A percentile compares a stretch with the other conserved stretches of the same genome.
phyloP scores from a whole-genome alignment of 2,329 filamentous ascomycete genomes.

The Metarhizium album region DNA sequence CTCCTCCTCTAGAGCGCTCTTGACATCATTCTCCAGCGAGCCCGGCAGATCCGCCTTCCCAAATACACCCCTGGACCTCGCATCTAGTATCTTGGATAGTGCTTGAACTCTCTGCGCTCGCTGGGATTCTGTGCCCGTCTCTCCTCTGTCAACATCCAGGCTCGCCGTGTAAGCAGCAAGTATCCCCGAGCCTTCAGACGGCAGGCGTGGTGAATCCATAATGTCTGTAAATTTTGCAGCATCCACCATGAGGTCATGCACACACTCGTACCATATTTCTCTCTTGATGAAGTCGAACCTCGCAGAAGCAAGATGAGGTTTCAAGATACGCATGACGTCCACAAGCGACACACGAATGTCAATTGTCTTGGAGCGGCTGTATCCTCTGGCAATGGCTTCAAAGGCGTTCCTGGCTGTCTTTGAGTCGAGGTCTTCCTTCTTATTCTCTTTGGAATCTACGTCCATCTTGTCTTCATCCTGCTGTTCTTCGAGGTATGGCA shows the following conservation, averaged over 20 bases:
- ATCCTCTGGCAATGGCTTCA: slow-evolving; percentile 39
- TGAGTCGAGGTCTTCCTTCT: slow-evolving; percentile 31
- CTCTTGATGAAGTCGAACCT: slow-evolving; percentile 34
- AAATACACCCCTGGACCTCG: slow-evolving; percentile 33
- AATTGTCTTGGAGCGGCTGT: slow-evolving; percentile 30
- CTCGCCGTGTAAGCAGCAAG: slow-evolving; percentile 32
- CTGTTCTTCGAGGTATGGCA: slow-evolving; percentile 48
- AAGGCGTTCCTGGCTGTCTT: slow-evolving; percentile 38
- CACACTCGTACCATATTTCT: slow-evolving; percentile 41
- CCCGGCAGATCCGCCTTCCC: slow-evolving; percentile 17
- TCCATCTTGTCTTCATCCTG: slow-evolving; percentile 57
- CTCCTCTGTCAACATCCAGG: slow-evolving; percentile 34
- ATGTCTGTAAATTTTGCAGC: slow-evolving; percentile 17
- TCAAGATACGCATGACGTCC: slow-evolving; percentile 28
- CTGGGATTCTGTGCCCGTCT: slow-evolving; percentile 41
- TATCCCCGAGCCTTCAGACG: slow-evolving; percentile 10
- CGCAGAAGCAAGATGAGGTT: slow-evolving; percentile 26
- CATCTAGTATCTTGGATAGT: slow-evolving; percentile 28
- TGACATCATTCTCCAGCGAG: slow-evolving; percentile 23
- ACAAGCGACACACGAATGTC: slow-evolving; percentile 24
- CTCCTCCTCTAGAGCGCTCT: slow-evolving; percentile 27
- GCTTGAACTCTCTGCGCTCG: slow-evolving; percentile 37
- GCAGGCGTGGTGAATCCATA: slow-evolving; percentile 11
- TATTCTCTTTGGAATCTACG: slow-evolving; percentile 42
- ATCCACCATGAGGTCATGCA: slow-evolving; percentile 35